A percentile compares a stretch with the other conserved stretches of the same genome.
Conservation (phyloP, 805 yeast species). For the Wickerhamomyces bisporus region DNA sequence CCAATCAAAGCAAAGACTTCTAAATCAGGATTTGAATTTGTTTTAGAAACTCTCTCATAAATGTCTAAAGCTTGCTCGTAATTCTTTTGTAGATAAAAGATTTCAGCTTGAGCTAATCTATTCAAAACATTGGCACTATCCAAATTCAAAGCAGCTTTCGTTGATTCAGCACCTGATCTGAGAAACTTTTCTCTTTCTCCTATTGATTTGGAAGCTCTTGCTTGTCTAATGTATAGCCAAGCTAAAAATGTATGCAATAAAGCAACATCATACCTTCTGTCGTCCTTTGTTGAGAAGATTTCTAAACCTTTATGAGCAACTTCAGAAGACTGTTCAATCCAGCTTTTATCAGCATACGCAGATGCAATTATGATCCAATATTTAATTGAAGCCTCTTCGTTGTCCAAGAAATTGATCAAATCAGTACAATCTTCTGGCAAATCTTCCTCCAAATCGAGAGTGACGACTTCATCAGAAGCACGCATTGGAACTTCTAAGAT, state of each 20-base stretch:
- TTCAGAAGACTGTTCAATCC: conserved; percentile 50
- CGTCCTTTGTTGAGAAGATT: conserved; percentile 4
- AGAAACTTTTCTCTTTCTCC: conserved; percentile 29
- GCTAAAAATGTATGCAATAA: conserved; percentile 58
- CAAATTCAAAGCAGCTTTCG: conserved; percentile 43
- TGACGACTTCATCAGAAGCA: conserved; percentile 78
- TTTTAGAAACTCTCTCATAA: conserved; percentile 53
- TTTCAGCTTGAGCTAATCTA: conserved; percentile 63
- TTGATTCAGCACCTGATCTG: conserved; percentile 37
- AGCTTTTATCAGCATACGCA: conserved; percentile 66
- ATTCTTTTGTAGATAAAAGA: conserved; percentile 51
- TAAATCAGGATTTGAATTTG: conserved; percentile 42
- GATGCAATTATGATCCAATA: conserved; percentile 83
- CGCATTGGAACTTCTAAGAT: conserved; percentile 59
- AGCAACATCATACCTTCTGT: conserved; percentile 31
- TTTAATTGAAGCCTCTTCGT: conserved; percentile 69
- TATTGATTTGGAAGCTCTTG: conserved; percentile 24
- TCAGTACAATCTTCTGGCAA: conserved; percentile 89
- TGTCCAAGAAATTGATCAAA: conserved; percentile 68
- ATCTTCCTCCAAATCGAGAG: conserved; percentile 74
- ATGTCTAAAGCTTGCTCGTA: conserved; percentile 68
- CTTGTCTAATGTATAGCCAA: conserved; percentile 62
- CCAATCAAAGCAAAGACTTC: conserved; percentile 77
- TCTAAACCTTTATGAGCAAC: conserved; percentile 10
- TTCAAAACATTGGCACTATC: conserved; percentile 43